A percentile compares a stretch with the other conserved stretches of the same genome.
These are phyloP conservation scores for Prunus salicina DNA, from an alignment of 306 rosid genomes.

Conservation along the genomic window DNA sequence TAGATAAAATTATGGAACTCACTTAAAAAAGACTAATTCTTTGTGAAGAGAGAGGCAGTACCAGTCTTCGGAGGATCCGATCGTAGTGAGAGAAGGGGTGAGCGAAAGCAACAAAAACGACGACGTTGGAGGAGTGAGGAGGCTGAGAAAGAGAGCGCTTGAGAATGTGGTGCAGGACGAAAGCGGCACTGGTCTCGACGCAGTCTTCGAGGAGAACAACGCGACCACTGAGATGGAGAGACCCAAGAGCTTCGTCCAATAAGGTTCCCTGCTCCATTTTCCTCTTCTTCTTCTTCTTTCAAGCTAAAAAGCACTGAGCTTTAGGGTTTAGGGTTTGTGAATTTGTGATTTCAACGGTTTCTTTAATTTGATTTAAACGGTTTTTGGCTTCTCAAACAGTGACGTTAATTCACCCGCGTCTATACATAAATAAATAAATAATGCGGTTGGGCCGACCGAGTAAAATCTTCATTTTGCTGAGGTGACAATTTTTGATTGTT, in stretches of 20 bases:
- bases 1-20: background rate
- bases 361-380: background rate
- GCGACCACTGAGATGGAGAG: slow-evolving; percentile 44
- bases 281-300: background rate
- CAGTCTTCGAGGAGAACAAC: slow-evolving; percentile 67
- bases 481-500: too few species aligned
- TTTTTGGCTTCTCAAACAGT: background rate
- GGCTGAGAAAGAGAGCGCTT: slow-evolving; percentile 55
- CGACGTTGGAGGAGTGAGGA: slow-evolving; percentile 42
- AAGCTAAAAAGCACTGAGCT: background rate
- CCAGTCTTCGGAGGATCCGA: slow-evolving; percentile 80
- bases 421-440: too few species aligned
- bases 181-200: slow-evolving; percentile 75
- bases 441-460: too few species aligned
- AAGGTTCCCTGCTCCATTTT: slow-evolving; percentile 47
- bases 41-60: slow-evolving; percentile 17
- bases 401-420: background rate
- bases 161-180: slow-evolving; percentile 82
- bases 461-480: too few species aligned
- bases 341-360: slow-evolving; percentile 1
- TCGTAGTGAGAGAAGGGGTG: slow-evolving; percentile 76
- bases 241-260: slow-evolving; percentile 69
- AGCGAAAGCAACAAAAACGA: slow-evolving; percentile 70
- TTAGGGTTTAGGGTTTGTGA: slow-evolving; percentile 9
- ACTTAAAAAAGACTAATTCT: background rate